Conservation (phyloP, 176 grass and related monocot genomes). For the Aegilops tauschii region DNA sequence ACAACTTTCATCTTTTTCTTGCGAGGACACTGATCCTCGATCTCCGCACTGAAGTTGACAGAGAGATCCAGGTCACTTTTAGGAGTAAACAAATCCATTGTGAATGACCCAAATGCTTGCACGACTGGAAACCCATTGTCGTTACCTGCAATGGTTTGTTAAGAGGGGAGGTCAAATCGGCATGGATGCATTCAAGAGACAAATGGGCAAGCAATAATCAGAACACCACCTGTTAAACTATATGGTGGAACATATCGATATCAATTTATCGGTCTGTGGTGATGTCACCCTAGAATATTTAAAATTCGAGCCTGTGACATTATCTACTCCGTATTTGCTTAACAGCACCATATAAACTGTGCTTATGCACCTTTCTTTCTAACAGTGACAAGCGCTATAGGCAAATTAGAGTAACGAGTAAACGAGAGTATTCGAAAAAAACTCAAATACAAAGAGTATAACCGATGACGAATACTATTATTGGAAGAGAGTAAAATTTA, state of each 20-base stretch:
- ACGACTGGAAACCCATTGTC: constrained; percentile 55
- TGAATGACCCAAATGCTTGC: constrained; percentile 91
- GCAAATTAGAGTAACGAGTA: too few species aligned
- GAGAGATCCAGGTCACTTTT: constrained; percentile 87
- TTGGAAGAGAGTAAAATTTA: not conserved
- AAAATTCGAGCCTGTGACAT: not conserved
- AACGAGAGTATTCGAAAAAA: too few species aligned
- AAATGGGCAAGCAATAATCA: not conserved
- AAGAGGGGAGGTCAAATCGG: constrained; percentile 8
- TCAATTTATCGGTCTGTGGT: not conserved
- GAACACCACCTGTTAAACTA: not conserved
- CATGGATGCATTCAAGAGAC: not conserved
- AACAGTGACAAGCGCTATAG: too few species aligned
- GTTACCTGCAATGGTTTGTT: constrained; percentile 45
- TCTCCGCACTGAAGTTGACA: constrained; percentile 60
- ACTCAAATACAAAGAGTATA: not conserved
- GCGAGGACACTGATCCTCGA: constrained; percentile 32
- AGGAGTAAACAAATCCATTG: constrained; percentile 87
- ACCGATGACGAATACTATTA: not conserved
- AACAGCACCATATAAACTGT: not conserved
- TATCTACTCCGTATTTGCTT: not conserved
- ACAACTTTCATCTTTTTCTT: constrained; percentile 57
- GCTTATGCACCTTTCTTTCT: not conserved
- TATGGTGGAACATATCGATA: not conserved
- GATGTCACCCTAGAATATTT: not conserved